Conservation (phyloP, 331 rosid species). For the Malus hybrid region DNA sequence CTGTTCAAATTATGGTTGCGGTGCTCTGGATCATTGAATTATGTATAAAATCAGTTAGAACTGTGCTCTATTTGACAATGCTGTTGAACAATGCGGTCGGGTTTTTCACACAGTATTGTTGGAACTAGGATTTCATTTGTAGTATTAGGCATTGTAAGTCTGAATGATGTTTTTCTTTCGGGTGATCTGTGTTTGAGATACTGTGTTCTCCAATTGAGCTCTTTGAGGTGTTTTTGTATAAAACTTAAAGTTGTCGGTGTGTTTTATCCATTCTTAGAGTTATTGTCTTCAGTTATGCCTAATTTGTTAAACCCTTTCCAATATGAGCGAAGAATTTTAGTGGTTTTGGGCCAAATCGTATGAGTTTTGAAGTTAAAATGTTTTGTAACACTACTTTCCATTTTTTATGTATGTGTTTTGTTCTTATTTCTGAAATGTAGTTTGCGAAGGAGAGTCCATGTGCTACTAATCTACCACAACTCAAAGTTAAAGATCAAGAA, state of each 20-base stretch:
- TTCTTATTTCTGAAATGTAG: slow-evolving; percentile 2
- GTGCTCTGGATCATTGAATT: too few species aligned
- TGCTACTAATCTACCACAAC: slow-evolving; percentile 14
- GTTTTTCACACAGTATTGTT: too few species aligned
- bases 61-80: too few species aligned
- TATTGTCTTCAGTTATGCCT: background rate
- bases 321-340: background rate
- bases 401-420: background rate
- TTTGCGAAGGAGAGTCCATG: slow-evolving; percentile 19
- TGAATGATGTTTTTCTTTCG: background rate
- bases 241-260: too few species aligned
- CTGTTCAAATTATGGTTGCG: too few species aligned
- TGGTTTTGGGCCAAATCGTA: background rate
- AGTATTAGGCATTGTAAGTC: too few species aligned
- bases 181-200: background rate
- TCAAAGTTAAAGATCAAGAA: slow-evolving; percentile 23
- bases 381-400: background rate
- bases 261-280: background rate
- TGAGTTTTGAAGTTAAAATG: background rate
- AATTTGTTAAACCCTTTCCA: background rate
- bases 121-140: too few species aligned
- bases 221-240: too few species aligned
- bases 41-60: too few species aligned
- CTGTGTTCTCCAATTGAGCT: too few species aligned
- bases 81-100: too few species aligned